Conservation (phyloP, 352 stramenopile species). For the Pythium dissimile region DNA sequence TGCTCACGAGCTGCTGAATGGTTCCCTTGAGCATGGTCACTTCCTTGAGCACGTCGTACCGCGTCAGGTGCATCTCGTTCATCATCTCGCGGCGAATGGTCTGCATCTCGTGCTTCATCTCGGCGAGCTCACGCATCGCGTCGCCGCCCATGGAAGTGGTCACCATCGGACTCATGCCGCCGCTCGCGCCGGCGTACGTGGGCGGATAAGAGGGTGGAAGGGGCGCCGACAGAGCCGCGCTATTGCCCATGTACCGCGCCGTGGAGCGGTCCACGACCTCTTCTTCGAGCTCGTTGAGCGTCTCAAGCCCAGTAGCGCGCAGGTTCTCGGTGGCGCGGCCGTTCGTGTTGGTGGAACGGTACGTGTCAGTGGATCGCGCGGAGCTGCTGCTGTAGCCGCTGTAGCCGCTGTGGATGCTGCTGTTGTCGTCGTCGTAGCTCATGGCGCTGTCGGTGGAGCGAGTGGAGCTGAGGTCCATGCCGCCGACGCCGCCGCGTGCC, state of each 20-base stretch:
- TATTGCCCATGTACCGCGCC: conserved; percentile 28
- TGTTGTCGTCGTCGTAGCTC: conserved; percentile 25
- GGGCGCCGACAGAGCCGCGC: conserved; percentile 8
- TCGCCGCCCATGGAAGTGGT: neutral
- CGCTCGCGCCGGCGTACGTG: neutral
- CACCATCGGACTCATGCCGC: neutral
- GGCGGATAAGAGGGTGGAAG: neutral
- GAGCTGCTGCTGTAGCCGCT: conserved; percentile 15
- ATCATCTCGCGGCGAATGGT: conserved; percentile 75
- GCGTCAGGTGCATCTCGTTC: conserved; percentile 78
- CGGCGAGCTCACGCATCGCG: conserved; percentile 49
- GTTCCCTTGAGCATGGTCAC: conserved; percentile 74
- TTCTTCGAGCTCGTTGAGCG: conserved; percentile 58
- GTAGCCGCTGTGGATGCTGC: conserved; percentile 13
- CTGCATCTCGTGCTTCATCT: conserved; percentile 66
- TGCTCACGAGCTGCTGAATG: conserved; percentile 55
- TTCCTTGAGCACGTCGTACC: conserved; percentile 86
- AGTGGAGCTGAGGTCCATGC: conserved; percentile 10
- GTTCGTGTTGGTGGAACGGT: conserved; percentile 46
- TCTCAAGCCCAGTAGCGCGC: conserved; percentile 41
- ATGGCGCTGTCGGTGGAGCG: conserved; percentile 20
- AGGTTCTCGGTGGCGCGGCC: conserved; percentile 33
- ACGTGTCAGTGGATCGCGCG: conserved; percentile 32
- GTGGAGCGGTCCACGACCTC: conserved; percentile 30
- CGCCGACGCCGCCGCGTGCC: conserved; percentile 1